Percentiles rank a stretch among this genome's conserved stretches.
phyloP scores from a whole-genome alignment of 148 eudicot genomes.

The Talinum fruticosum region DNA sequence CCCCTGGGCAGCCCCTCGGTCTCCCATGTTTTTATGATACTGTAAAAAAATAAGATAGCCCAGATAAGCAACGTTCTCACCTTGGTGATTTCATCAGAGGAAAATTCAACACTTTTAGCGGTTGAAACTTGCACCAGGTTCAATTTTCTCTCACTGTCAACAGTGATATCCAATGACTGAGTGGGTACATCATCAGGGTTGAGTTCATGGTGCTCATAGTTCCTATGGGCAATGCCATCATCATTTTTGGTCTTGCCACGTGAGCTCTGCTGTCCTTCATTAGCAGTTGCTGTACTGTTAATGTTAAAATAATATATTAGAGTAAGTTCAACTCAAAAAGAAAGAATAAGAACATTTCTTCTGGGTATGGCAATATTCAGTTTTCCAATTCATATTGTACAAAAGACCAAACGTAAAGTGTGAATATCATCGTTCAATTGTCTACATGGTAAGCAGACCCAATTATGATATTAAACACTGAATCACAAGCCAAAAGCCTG shows the following conservation, averaged over 20 bases:
- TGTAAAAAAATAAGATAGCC: no score
- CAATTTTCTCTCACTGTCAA: conserved; percentile 31
- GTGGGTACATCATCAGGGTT: conserved; percentile 40
- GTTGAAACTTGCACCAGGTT: conserved; percentile 42
- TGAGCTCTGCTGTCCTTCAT: conserved; percentile 26
- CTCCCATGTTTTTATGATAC: no score
- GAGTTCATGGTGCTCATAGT: conserved; percentile 15
- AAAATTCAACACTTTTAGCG: conserved; percentile 38
- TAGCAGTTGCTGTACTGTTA: conserved; percentile 38
- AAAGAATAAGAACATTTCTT: neutral
- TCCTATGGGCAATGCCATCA: conserved; percentile 29
- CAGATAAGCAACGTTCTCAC: conserved; percentile 26
- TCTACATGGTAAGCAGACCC: neutral
- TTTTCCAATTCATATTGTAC: neutral
- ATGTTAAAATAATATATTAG: conserved; percentile 9
- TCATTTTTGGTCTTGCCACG: conserved; percentile 28
- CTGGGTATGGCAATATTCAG: neutral
- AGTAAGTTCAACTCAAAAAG: neutral
- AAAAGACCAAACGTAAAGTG: no score
- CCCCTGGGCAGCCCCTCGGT: no score
- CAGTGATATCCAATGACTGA: conserved; percentile 27
- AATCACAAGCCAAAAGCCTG: no score
- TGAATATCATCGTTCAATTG: neutral
- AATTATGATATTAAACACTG: neutral
- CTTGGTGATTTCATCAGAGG: conserved; percentile 38